Percentiles rank a stretch among this genome's conserved stretches.
Evolutionary conservation across 1,284 basidiomycete genomes (phyloP).

Genomic region (Cystobasidium sp.): DNA sequence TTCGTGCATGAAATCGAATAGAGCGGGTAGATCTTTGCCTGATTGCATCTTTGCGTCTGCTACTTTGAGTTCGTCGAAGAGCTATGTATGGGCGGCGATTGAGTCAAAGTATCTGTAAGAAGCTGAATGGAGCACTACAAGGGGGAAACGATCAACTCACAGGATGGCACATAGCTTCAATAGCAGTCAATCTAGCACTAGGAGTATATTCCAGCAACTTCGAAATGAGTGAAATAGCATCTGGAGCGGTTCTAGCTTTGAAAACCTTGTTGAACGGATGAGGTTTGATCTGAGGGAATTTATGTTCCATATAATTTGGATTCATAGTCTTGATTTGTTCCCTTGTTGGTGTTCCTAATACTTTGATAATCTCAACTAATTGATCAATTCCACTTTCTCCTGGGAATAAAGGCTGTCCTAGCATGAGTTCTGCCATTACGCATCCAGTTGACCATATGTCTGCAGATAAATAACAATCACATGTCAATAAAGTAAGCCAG

Average conservation of each 20-base stretch:
- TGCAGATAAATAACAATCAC: constrained; percentile 53
- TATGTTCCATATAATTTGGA: constrained; percentile 99
- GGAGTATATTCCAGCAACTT: constrained; percentile 97
- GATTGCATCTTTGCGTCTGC: constrained; percentile 94
- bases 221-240: constrained; percentile 94
- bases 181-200: constrained; percentile 82
- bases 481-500: background rate
- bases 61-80: constrained; percentile 93
- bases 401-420: constrained; percentile 97
- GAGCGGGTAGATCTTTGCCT: constrained; percentile 88
- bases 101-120: constrained; percentile 62
- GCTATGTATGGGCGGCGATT: constrained; percentile 68
- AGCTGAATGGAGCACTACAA: background rate
- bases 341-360: constrained; percentile 94
- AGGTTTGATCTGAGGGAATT: constrained; percentile 99
- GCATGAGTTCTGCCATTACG: constrained; percentile 99
- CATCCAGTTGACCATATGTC: constrained; percentile 99
- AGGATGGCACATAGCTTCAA: constrained; percentile 68
- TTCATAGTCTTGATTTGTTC: constrained; percentile 99
- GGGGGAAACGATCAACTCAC: background rate
- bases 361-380: constrained; percentile 99
- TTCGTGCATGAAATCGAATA: constrained; percentile 97
- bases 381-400: constrained; percentile 99
- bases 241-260: constrained; percentile 91
- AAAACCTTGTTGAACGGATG: constrained; percentile 98